Conservation (phyloP, 2,329 filamentous ascomycete genomes). For the Diaporthe sp. region DNA sequence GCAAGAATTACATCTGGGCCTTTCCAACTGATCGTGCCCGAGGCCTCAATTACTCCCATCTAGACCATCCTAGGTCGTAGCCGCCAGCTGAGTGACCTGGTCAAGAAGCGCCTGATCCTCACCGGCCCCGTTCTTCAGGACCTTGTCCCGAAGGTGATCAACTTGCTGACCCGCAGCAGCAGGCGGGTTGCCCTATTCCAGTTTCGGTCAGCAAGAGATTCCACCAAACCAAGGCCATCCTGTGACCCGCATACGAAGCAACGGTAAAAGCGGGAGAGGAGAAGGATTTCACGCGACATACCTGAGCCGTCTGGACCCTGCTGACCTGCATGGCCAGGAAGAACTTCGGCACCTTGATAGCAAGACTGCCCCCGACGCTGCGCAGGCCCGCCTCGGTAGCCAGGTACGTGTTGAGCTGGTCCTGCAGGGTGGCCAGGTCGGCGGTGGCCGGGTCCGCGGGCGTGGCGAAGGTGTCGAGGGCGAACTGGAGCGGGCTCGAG, state of each 20-base stretch:
- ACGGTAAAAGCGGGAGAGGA: too few relatives aligned
- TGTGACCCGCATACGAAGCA: not conserved
- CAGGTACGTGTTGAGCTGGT: conserved; percentile 67
- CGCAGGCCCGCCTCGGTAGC: conserved; percentile 72
- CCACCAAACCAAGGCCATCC: not conserved
- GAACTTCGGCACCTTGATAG: conserved; percentile 74
- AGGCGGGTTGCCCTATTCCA: conserved; percentile 61
- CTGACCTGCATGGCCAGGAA: conserved; percentile 71
- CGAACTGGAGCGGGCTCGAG: conserved; percentile 64
- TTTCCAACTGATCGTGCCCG: not conserved
- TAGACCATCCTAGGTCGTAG: conserved; percentile 8
- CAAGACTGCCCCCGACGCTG: conserved; percentile 64
- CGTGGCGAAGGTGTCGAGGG: conserved; percentile 66
- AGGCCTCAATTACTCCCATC: not conserved
- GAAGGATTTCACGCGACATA: conserved; percentile 7
- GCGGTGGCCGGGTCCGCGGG: conserved; percentile 60
- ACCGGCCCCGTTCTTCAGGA: conserved; percentile 65
- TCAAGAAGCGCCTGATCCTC: conserved; percentile 63
- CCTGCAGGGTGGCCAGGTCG: conserved; percentile 64
- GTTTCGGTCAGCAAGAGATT: not conserved
- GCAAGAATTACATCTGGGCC: not conserved
- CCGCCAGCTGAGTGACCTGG: conserved; percentile 60
- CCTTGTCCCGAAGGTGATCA: conserved; percentile 69
- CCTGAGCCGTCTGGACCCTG: conserved; percentile 67
- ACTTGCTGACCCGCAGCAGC: conserved; percentile 60